phyloP scores from a whole-genome alignment of 768 basidiomycete genomes.

The Tremella yokohamensis region DNA sequence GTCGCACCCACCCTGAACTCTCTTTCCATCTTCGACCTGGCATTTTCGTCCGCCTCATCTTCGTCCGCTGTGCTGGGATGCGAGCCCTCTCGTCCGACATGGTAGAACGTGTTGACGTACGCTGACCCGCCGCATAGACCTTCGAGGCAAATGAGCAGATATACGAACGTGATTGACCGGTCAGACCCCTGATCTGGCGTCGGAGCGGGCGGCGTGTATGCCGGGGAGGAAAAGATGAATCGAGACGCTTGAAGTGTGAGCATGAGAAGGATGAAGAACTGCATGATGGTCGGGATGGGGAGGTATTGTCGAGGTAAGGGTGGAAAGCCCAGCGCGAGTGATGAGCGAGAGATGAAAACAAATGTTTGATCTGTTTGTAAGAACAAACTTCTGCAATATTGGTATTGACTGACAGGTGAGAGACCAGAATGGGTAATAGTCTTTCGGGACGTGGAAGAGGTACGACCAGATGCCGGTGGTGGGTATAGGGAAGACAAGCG shows the following conservation, averaged over 20 bases:
- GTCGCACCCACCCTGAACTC: constrained; percentile 46
- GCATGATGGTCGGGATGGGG: constrained; percentile 70
- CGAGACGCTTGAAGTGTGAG: constrained; percentile 41
- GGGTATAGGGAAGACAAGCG: constrained; percentile 81
- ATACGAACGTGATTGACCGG: constrained; percentile 63
- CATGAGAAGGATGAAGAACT: constrained; percentile 61
- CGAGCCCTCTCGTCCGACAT: constrained; percentile 43
- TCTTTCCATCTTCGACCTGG: constrained; percentile 50
- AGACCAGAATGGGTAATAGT: constrained; percentile 88
- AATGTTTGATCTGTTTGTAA: constrained; percentile 58
- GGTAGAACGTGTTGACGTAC: constrained; percentile 55
- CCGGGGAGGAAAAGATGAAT: constrained; percentile 58
- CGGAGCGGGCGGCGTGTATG: constrained; percentile 57
- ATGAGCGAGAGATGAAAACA: constrained; percentile 89
- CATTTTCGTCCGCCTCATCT: constrained; percentile 48
- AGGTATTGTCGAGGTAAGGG: constrained; percentile 69
- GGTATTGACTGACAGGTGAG: constrained; percentile 23
- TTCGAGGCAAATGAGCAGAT: constrained; percentile 75
- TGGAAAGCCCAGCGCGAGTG: constrained; percentile 77
- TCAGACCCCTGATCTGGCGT: constrained; percentile 48
- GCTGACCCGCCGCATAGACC: constrained; percentile 89
- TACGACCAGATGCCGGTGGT: constrained; percentile 63
- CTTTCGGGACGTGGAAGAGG: constrained; percentile 77
- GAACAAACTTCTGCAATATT: not conserved
- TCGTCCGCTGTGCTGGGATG: constrained; percentile 55